phyloP scores from a whole-genome alignment of 352 stramenopile genomes.

The Globisporangium canariense region DNA sequence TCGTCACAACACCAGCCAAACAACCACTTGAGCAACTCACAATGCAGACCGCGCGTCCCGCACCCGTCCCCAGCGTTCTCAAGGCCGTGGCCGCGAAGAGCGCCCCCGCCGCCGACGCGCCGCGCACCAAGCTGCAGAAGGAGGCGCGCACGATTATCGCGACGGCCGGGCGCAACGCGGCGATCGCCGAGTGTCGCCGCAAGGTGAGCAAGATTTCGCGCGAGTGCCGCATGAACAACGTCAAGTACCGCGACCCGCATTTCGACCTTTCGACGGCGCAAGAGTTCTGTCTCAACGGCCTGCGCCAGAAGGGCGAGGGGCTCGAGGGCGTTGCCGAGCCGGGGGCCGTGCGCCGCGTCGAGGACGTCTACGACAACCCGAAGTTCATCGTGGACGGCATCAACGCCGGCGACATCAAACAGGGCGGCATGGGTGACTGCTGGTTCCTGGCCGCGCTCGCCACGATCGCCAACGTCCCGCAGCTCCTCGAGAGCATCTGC shows the following conservation, averaged over 20 bases:
- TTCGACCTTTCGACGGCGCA: conserved; percentile 26
- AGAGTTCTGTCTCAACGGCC: conserved; percentile 27
- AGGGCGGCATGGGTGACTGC: conserved; percentile 74
- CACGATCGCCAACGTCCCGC: conserved; percentile 62
- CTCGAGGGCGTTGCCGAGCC: conserved; percentile 18
- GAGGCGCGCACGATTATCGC: conserved; percentile 27
- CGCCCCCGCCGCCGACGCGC: neutral
- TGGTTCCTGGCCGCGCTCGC: conserved; percentile 79
- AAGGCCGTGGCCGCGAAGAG: neutral
- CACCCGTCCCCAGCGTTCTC: conserved; percentile 10
- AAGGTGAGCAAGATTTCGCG: conserved; percentile 39
- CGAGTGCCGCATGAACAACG: conserved; percentile 38
- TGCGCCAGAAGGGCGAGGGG: conserved; percentile 19
- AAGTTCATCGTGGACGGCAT: conserved; percentile 53
- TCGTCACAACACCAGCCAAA: neutral
- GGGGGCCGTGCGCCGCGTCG: conserved; percentile 24
- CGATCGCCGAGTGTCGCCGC: conserved; percentile 32
- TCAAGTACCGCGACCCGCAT: conserved; percentile 45
- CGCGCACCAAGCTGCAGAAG: conserved; percentile 18
- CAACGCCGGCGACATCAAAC: conserved; percentile 62
- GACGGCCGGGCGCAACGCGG: conserved; percentile 24
- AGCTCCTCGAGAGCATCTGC: conserved; percentile 62
- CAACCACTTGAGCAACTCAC: neutral
- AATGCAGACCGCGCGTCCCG: conserved; percentile 10
- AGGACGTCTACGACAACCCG: conserved; percentile 35